Evolutionary conservation across 176 grass and related monocot genomes (phyloP).

Genomic region (Aegilops umbellulata): DNA sequence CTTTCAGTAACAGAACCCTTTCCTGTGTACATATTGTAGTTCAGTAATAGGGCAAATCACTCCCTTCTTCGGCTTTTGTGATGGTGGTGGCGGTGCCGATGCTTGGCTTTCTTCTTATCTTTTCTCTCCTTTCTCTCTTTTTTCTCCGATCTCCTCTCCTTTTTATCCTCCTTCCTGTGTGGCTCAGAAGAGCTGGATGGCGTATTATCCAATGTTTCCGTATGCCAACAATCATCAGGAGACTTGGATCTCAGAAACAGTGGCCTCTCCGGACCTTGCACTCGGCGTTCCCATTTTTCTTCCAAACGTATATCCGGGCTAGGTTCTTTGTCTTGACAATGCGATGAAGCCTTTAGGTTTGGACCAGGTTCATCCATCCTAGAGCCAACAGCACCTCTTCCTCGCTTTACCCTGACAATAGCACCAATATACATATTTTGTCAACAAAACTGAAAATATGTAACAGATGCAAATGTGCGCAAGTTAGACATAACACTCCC

Average conservation of each 20-base stretch:
- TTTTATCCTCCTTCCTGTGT: conserved; percentile 33
- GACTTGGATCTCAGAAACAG: conserved; percentile 46
- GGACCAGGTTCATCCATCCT: conserved; percentile 93
- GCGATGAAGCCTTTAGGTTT: conserved; percentile 29
- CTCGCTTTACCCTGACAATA: conserved; percentile 64
- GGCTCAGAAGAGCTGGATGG: conserved; percentile 26
- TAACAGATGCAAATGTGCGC: background rate
- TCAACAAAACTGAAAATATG: background rate
- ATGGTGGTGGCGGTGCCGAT: conserved; percentile 23
- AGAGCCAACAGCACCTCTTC: conserved; percentile 82
- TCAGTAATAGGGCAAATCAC: conserved; percentile 15
- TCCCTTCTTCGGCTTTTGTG: conserved; percentile 57
- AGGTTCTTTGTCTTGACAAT: conserved; percentile 15
- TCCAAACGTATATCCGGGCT: conserved; percentile 42
- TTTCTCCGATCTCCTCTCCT: conserved; percentile 19
- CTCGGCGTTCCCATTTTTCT: conserved; percentile 50
- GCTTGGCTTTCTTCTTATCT: conserved; percentile 66
- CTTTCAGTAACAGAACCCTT: background rate
- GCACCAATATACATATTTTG: background rate
- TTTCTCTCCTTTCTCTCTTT: conserved; percentile 49
- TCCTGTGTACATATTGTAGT: conserved; percentile 32
- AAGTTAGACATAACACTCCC: background rate
- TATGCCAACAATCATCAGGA: conserved; percentile 21
- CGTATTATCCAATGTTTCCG: conserved; percentile 2
- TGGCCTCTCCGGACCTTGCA: conserved; percentile 73